Base-by-base conservation (phyloP, 768 basidiomycete species). In the Multifurca ochricompacta region DNA sequence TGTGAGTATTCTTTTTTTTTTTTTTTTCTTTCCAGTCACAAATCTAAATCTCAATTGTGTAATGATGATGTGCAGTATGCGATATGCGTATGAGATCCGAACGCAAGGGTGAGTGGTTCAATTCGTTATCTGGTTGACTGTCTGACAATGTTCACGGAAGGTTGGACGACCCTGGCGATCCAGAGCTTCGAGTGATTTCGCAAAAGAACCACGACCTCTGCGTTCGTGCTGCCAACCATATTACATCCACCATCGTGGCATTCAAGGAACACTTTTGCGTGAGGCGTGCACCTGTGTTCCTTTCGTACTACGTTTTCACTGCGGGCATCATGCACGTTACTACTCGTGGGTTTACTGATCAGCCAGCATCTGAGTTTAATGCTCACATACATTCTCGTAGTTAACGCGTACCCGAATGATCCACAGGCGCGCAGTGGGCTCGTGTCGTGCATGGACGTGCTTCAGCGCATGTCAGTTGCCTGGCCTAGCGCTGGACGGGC, bases 401-500 rank as follows among this genome's bases (percentile, higher is more conserved):
- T 89, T 37, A 81, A 78, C 18, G 70, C 77, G 11, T 78, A 80
- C 65, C 80, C 84, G 1, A 68, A 73, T 35, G 85, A 90, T 61
- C 85, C 86, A 14, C 87, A 87, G 63, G 82, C 83, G 4, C 74
- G 74, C 34, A 59, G 80, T 51, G 83, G 85, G 6, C 73, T 90
- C 1, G 70, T 71, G 39, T 81, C 77, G 62, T 87, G 83, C 63
- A 84, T 85, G 77, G 79, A 81, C 28, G 74, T 78, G 6, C 74
- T 91, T 27, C 70, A 74, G 48, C 74, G 72, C 19, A 86, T 90
- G 82, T 76, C 80, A 47, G 70, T 76, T 34, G 72, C 83, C 23
- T 91, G 88, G 88, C 87, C 87, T 0, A 80, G 80, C 56, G 88
- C 88, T 3, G 80, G 74, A 9, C 82, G 88, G 16, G 86, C 85